Evolutionary conservation across 306 rosid species (phyloP).

Genomic region (Lupinus albus): DNA sequence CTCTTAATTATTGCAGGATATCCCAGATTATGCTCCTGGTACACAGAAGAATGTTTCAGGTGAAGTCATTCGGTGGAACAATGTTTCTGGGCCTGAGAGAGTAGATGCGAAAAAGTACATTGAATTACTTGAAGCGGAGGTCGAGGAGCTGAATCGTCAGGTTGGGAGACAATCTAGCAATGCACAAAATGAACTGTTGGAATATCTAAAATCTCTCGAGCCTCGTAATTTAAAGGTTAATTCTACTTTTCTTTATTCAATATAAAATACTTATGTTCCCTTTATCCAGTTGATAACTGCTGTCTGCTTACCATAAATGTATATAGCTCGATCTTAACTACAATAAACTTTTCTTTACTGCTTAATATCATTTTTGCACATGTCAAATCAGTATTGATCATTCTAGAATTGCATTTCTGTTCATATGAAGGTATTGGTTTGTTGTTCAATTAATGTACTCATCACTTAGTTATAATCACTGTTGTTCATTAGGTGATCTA

Average conservation of each 20-base stretch:
- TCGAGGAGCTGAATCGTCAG: slow-evolving; percentile 87
- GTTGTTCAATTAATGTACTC: slow-evolving; percentile 9
- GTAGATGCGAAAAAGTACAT: slow-evolving; percentile 93
- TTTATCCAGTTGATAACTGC: slow-evolving; percentile 19
- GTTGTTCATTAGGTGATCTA: slow-evolving; percentile 20
- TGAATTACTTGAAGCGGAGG: slow-evolving; percentile 93
- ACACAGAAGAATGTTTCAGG: slow-evolving; percentile 94
- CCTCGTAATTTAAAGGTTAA: slow-evolving; percentile 89
- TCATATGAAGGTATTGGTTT: slow-evolving; percentile 23
- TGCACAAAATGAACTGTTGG: slow-evolving; percentile 87
- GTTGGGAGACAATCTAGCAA: slow-evolving; percentile 76
- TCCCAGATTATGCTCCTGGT: slow-evolving; percentile 85
- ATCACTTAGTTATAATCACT: neutral
- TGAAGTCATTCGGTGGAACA: slow-evolving; percentile 96
- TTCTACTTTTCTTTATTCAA: slow-evolving; percentile 16
- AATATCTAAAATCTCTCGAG: slow-evolving; percentile 91
- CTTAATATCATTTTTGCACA: slow-evolving; percentile 15
- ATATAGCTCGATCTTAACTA: no score
- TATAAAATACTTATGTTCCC: slow-evolving; percentile 14
- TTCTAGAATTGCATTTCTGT: slow-evolving; percentile 27
- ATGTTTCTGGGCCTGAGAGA: slow-evolving; percentile 78
- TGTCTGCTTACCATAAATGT: slow-evolving; percentile 18
- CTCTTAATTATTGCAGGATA: slow-evolving; percentile 63
- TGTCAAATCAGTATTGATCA: slow-evolving; percentile 21
- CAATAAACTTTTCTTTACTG: no score